phyloP scores from a whole-genome alignment of 352 stramenopile species.

The Elongisporangium prolatum region DNA sequence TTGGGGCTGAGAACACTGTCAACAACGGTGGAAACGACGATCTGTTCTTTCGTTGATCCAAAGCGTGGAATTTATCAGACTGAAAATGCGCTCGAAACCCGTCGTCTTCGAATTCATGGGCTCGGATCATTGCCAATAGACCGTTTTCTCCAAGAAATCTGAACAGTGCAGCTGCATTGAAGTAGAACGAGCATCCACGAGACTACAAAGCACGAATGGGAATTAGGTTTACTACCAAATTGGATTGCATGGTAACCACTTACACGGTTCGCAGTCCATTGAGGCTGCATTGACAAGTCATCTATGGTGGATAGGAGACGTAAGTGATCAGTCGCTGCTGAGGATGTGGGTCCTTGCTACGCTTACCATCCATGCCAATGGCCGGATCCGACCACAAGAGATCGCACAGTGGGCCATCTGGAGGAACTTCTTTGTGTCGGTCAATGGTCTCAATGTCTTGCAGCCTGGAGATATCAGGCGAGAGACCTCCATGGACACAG shows the following conservation, averaged over 20 bases:
- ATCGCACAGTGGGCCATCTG: slow-evolving; percentile 59
- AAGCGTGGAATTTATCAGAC: slow-evolving; percentile 24
- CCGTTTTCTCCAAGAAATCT: slow-evolving; percentile 65
- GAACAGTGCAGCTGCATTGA: slow-evolving; percentile 76
- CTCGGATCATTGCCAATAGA: slow-evolving; percentile 67
- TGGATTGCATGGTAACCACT: not conserved
- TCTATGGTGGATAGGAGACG: not conserved
- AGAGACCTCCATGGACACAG: slow-evolving; percentile 71
- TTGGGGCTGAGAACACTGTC: slow-evolving; percentile 94
- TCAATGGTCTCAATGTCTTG: slow-evolving; percentile 57
- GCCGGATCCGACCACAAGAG: slow-evolving; percentile 70
- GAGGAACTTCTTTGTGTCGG: slow-evolving; percentile 55
- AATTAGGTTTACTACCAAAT: not conserved
- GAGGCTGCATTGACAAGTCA: slow-evolving; percentile 1
- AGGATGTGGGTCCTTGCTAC: no score
- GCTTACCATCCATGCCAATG: slow-evolving; percentile 13
- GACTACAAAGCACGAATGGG: slow-evolving; percentile 17
- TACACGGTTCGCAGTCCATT: slow-evolving; percentile 34
- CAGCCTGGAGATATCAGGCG: slow-evolving; percentile 42
- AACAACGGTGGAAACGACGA: slow-evolving; percentile 69
- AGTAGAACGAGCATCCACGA: slow-evolving; percentile 83
- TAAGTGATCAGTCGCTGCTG: not conserved
- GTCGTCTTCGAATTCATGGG: slow-evolving; percentile 77
- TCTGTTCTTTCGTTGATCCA: slow-evolving; percentile 48
- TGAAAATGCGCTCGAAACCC: slow-evolving; percentile 67